phyloP scores from a whole-genome alignment of 106 monocot species.

The Posidonia australis region DNA sequence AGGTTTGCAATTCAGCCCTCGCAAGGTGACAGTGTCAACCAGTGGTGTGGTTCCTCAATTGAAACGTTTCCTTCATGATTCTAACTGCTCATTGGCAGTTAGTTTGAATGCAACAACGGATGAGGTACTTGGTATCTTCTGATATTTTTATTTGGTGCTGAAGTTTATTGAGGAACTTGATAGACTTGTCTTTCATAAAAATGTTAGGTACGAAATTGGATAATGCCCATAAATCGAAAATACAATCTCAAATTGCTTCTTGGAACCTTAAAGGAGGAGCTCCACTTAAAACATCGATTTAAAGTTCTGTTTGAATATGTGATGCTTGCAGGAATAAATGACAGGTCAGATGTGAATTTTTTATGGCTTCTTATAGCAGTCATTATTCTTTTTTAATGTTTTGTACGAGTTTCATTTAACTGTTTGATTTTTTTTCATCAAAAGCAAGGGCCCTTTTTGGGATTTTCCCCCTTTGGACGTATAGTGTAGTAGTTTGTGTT shows the following conservation, averaged over 20 bases:
- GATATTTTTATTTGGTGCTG: background rate
- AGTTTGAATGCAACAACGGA: constrained; percentile 98
- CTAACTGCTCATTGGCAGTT: constrained; percentile 77
- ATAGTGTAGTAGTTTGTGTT: too few relatives aligned
- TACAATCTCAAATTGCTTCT: constrained; percentile 81
- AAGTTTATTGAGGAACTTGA: background rate
- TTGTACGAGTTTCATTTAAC: too few relatives aligned
- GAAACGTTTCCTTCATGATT: constrained; percentile 69
- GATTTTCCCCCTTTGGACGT: too few relatives aligned
- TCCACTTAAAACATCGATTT: constrained; percentile 45
- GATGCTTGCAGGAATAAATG: constrained; percentile 90
- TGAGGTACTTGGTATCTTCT: constrained; percentile 39
- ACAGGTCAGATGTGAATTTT: constrained; percentile 37
- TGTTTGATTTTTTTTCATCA: too few relatives aligned
- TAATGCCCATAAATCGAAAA: constrained; percentile 91
- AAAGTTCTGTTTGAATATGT: constrained; percentile 95
- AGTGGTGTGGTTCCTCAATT: constrained; percentile 94
- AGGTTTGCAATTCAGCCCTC: constrained; percentile 95
- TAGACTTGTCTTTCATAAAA: background rate
- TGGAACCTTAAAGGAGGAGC: constrained; percentile 63
- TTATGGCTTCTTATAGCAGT: too few relatives aligned
- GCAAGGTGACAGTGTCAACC: constrained; percentile 90
- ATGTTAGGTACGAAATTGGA: constrained; percentile 86
- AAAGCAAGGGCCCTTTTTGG: too few relatives aligned
- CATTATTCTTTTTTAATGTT: too few relatives aligned